Base-by-base conservation (phyloP, 495 filamentous ascomycete species). In the Umbilicaria muhlenbergii region DNA sequence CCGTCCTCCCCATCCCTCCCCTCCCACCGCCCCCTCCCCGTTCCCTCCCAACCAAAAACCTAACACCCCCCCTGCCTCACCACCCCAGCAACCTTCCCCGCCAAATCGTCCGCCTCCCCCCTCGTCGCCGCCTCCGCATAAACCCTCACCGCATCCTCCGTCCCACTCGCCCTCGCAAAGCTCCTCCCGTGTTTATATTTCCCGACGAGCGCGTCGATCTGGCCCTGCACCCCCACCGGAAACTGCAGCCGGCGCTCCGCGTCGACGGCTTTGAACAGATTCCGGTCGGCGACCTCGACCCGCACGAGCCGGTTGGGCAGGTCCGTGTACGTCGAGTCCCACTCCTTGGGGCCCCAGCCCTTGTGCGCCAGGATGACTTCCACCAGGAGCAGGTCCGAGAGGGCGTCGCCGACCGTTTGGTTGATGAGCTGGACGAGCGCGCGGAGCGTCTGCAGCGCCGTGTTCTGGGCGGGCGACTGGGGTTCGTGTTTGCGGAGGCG, bases 361-460 rank as follows among this genome's bases (percentile, higher is more conserved):
- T 94, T 96, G 71, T 96, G 88, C 6, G 92, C 86, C 18, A 98
- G 77, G 54, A 95, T 89, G 16, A 86, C 80, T 62, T 98, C 91
- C 15, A 94, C 89, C 41, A 98, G 72, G n/a, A 98, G 75, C 64
- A 94, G 78, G 61, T 98, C 91, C 10, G 86, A 93, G 33, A 98
- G 72, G 18, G 91, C 92, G 56, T 98, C 91, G 47, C 91, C 91
- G 41, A 95, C 91, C 10, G 91, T 85, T 63, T 96, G 89, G 71
- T 98, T 98, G 67, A 96, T 93, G 48, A 98, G 71, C 41, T 91
- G 80, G 31, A 77, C 79, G 34, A 94, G 68, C 4, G 86, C 87
- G 38, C 68, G 69, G 7, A 98, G 79, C 12, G 77, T 86, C 37
- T 87, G 78, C 16, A 96, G 74, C 8, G 87, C 78, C 38, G 78